Percentiles rank a stretch among this genome's conserved stretches.
Conservation (phyloP, 202 grass and related monocot genomes). For the Carex sylvatica region DNA sequence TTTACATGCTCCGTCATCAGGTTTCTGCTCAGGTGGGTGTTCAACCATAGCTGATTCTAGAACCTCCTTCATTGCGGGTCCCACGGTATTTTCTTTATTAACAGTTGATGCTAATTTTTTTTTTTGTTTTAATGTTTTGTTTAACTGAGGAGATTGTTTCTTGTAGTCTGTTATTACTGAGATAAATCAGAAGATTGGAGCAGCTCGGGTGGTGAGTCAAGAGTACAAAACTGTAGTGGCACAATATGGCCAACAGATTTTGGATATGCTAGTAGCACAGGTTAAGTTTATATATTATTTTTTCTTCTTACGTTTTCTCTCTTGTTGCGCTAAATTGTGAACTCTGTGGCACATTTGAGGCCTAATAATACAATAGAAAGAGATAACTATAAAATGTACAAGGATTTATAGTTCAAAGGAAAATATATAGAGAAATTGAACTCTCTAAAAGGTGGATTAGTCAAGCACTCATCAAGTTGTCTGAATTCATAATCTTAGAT, state of each 20-base stretch:
- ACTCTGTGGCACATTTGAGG: neutral
- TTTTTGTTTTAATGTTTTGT: neutral
- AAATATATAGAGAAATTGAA: neutral
- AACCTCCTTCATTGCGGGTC: slow-evolving; percentile 82
- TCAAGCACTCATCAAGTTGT: neutral
- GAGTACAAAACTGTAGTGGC: slow-evolving; percentile 92
- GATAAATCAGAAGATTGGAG: slow-evolving; percentile 94
- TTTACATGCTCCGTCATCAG: slow-evolving; percentile 23
- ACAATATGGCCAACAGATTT: slow-evolving; percentile 86
- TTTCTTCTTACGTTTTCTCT: neutral
- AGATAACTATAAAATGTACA: neutral
- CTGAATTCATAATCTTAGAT: neutral
- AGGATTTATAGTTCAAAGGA: neutral
- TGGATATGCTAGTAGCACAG: slow-evolving; percentile 67
- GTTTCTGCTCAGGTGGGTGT: slow-evolving; percentile 56
- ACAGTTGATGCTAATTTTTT: neutral
- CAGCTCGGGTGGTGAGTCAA: slow-evolving; percentile 76
- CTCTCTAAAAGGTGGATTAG: neutral
- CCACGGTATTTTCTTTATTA: slow-evolving; percentile 46
- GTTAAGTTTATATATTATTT: slow-evolving; percentile 36
- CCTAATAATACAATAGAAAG: neutral
- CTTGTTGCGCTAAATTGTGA: neutral
- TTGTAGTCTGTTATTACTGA: slow-evolving; percentile 74
- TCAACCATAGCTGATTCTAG: slow-evolving; percentile 76
- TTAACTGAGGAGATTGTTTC: neutral